Conservation (phyloP, 495 filamentous ascomycete species). For the Penicillium cosmopolitanum region DNA sequence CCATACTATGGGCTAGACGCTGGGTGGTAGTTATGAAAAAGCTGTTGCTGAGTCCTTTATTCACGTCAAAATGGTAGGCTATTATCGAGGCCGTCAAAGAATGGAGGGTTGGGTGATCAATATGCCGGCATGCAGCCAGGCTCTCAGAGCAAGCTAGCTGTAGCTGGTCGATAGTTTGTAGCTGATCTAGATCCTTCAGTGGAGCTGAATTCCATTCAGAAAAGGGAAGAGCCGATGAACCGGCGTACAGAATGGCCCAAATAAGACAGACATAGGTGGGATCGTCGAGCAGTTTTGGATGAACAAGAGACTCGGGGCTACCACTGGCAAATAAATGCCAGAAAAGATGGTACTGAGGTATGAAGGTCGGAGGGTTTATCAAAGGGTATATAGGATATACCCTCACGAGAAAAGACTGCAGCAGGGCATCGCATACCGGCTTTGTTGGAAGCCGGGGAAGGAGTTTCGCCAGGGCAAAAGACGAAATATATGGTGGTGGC, state of each 20-base stretch:
- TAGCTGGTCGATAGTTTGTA: conserved; percentile 10
- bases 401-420: conserved; percentile 16
- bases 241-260: conserved; percentile 22
- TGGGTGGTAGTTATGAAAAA: conserved; percentile 14
- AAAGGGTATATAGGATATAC: conserved; percentile 22
- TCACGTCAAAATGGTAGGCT: conserved; percentile 7
- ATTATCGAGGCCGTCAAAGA: conserved; percentile 21
- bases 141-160: conserved; percentile 12
- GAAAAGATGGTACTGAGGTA: conserved; percentile 21
- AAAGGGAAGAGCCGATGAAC: conserved; percentile 14
- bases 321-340: conserved; percentile 22
- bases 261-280: conserved; percentile 26
- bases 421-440: conserved; percentile 13
- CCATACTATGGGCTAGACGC: conserved; percentile 27
- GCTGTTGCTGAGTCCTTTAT: not conserved
- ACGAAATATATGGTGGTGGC: conserved; percentile 13
- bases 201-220: conserved; percentile 10
- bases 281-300: conserved; percentile 16
- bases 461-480: conserved; percentile 1
- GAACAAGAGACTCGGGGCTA: not conserved
- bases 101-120: conserved; percentile 27
- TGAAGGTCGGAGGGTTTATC: conserved; percentile 16
- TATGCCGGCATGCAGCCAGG: conserved; percentile 17
- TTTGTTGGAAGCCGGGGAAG: conserved; percentile 7
- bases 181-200: conserved; percentile 3